A percentile compares a stretch with the other conserved stretches of the same genome.
Conservation (phyloP, 129 eudicot species). For the Scalesia atractyloides region DNA sequence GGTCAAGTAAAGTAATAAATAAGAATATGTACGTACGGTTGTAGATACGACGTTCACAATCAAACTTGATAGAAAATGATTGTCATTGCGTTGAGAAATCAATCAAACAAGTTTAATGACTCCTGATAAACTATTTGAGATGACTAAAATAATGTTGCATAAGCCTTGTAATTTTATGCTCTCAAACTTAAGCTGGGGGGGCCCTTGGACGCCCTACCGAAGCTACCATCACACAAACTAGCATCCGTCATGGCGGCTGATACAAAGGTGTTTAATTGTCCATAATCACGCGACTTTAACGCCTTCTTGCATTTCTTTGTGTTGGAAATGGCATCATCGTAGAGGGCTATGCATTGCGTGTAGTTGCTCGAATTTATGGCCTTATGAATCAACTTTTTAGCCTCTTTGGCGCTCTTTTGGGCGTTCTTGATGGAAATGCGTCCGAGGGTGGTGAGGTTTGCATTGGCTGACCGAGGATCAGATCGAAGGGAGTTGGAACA, state of each 20-base stretch:
- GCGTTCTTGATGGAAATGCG: slow-evolving; percentile 34
- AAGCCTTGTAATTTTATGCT: slow-evolving; percentile 27
- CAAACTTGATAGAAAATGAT: neutral
- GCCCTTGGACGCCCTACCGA: slow-evolving; percentile 34
- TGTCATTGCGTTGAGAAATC: neutral
- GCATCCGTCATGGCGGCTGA: slow-evolving; percentile 37
- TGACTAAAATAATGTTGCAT: slow-evolving; percentile 26
- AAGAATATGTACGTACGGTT: neutral
- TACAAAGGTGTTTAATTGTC: slow-evolving; percentile 8
- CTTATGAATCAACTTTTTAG: slow-evolving; percentile 15
- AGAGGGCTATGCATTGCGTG: slow-evolving; percentile 30
- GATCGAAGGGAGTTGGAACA: slow-evolving; percentile 30
- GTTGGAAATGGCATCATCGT: slow-evolving; percentile 31
- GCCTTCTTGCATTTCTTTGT: slow-evolving; percentile 26
- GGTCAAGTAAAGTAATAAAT: neutral
- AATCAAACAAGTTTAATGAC: neutral
- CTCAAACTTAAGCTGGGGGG: slow-evolving; percentile 34
- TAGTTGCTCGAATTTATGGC: slow-evolving; percentile 20
- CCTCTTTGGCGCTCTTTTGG: slow-evolving; percentile 27
- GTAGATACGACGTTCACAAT: neutral
- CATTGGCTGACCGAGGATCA: slow-evolving; percentile 37
- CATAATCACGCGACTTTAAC: slow-evolving; percentile 28
- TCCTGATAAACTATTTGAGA: slow-evolving; percentile 32
- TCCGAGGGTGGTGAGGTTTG: slow-evolving; percentile 33
- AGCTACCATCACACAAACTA: slow-evolving; percentile 42